These are phyloP conservation scores for Apiospora saccharicola DNA, from an alignment of 2,329 filamentous ascomycete species.

Conservation along the genomic window DNA sequence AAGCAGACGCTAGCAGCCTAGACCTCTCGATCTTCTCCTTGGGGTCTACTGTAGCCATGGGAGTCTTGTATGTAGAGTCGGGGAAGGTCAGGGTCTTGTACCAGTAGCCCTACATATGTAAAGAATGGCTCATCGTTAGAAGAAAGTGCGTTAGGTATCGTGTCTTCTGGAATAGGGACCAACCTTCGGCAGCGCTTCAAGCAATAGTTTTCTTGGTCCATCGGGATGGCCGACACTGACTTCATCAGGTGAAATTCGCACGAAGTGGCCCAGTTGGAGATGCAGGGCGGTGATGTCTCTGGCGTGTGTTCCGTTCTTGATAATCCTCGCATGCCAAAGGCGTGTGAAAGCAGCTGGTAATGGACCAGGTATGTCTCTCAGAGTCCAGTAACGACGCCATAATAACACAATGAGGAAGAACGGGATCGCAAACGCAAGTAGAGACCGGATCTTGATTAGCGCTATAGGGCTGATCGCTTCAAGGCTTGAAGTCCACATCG, in stretches of 20 bases:
- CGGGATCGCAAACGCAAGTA: background rate
- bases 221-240: constrained; percentile 52
- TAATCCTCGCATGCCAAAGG: constrained; percentile 47
- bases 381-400: constrained; percentile 23
- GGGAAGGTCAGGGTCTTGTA: constrained; percentile 47
- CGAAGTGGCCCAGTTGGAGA: constrained; percentile 45
- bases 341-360: constrained; percentile 48
- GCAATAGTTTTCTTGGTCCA: constrained; percentile 46
- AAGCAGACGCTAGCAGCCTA: constrained; percentile 43
- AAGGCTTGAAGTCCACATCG: background rate
- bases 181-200: constrained; percentile 44
- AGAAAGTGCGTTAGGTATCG: background rate
- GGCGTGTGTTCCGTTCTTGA: background rate
- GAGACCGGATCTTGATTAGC: background rate
- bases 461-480: background rate
- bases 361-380: constrained; percentile 45
- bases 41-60: constrained; percentile 48
- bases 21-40: constrained; percentile 44
- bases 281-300: background rate
- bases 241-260: constrained; percentile 52
- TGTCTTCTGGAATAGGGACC: background rate
- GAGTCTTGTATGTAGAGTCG: constrained; percentile 48
- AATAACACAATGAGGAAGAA: background rate
- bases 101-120: constrained; percentile 36
- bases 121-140: background rate